phyloP scores from a whole-genome alignment of 768 basidiomycete genomes.

The Mycena polygramma region DNA sequence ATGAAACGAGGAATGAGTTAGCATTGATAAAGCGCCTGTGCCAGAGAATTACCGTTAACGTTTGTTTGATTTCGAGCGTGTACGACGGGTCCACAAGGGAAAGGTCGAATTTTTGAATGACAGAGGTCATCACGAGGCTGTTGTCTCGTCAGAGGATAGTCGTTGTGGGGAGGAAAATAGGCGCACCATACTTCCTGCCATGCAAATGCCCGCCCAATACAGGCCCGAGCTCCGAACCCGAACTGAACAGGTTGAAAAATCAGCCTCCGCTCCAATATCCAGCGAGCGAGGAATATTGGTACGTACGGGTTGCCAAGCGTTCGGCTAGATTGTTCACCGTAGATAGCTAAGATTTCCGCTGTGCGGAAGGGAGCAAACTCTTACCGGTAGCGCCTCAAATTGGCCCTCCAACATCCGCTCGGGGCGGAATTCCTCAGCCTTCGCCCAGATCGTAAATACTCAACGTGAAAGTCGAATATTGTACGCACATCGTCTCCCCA shows the following conservation, averaged over 20 bases:
- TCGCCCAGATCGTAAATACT: too few species aligned
- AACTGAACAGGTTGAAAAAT: slow-evolving; percentile 34
- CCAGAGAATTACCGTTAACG: slow-evolving; percentile 53
- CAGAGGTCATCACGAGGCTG: slow-evolving; percentile 52
- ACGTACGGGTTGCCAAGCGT: slow-evolving; percentile 58
- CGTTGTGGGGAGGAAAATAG: neutral
- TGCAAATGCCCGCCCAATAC: slow-evolving; percentile 59
- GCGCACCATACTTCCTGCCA: slow-evolving; percentile 58
- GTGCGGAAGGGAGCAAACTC: neutral
- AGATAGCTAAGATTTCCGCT: neutral
- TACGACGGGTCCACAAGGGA: slow-evolving; percentile 58
- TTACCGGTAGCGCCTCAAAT: slow-evolving; percentile 58
- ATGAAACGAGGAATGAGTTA: too few species aligned
- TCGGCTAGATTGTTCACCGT: slow-evolving; percentile 53
- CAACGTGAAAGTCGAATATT: neutral
- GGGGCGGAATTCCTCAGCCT: slow-evolving; percentile 59
- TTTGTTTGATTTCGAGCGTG: slow-evolving; percentile 59
- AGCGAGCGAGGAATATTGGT: slow-evolving; percentile 22
- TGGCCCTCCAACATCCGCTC: slow-evolving; percentile 64
- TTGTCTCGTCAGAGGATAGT: neutral
- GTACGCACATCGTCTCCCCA: slow-evolving; percentile 63
- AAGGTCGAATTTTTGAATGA: slow-evolving; percentile 63
- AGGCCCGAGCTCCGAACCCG: slow-evolving; percentile 41
- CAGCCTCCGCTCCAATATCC: slow-evolving; percentile 35
- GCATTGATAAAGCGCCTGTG: too few species aligned